Conservation (phyloP, 2,329 filamentous ascomycete genomes). For the Neobulgaria alba region DNA sequence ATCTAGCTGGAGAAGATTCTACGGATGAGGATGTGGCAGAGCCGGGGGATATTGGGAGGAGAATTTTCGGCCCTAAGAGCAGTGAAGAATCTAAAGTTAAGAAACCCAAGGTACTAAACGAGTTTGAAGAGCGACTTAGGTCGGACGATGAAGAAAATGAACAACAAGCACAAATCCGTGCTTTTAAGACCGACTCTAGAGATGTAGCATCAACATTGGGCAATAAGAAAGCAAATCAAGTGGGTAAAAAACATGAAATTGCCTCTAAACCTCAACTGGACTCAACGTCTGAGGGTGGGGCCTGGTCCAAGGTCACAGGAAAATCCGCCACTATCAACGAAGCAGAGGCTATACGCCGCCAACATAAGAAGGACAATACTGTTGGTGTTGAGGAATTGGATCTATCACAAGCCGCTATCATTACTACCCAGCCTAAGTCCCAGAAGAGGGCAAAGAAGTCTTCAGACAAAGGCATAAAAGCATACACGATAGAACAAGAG, state of each 20-base stretch:
- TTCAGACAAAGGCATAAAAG: not conserved
- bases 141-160: slow-evolving; percentile 34
- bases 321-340: slow-evolving; percentile 18
- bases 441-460: slow-evolving; percentile 21
- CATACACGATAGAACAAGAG: slow-evolving; percentile 5
- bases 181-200: not conserved
- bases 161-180: slow-evolving; percentile 12
- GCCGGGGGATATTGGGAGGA: slow-evolving; percentile 57
- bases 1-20: slow-evolving; percentile 57
- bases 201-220: not conserved
- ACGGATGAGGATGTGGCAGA: slow-evolving; percentile 42
- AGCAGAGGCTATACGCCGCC: slow-evolving; percentile 25
- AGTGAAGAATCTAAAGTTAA: slow-evolving; percentile 22
- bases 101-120: slow-evolving; percentile 30
- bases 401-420: slow-evolving; percentile 25
- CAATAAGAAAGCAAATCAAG: not conserved
- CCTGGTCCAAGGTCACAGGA: slow-evolving; percentile 26
- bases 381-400: slow-evolving; percentile 27
- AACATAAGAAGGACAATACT: slow-evolving; percentile 26
- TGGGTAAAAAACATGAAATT: slow-evolving; percentile 7
- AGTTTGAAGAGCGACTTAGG: slow-evolving; percentile 51
- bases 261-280: not conserved
- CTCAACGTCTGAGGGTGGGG: slow-evolving; percentile 21
- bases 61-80: slow-evolving; percentile 53
- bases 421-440: slow-evolving; percentile 23